phyloP scores from a whole-genome alignment of 805 yeast genomes.

The Metschnikowia continentalis region DNA sequence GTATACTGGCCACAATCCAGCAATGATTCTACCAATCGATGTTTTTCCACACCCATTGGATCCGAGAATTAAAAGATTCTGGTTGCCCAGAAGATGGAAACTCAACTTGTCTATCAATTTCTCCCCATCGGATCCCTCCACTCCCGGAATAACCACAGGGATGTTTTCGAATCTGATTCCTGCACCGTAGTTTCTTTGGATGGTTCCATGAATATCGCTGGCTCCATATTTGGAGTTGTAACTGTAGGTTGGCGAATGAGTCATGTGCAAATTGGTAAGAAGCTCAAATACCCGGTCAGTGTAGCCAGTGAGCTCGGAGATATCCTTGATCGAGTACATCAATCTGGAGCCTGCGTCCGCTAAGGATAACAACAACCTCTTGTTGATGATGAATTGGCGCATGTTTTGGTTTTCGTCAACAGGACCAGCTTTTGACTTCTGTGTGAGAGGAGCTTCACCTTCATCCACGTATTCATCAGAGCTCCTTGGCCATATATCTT shows the following conservation, averaged over 20 bases:
- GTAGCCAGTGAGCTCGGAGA: slow-evolving; percentile 86
- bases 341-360: slow-evolving; percentile 94
- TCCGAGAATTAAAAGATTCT: slow-evolving; percentile 76
- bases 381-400: slow-evolving; percentile 86
- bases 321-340: slow-evolving; percentile 91
- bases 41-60: slow-evolving; percentile 90
- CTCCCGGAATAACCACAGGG: slow-evolving; percentile 75
- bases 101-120: slow-evolving; percentile 55
- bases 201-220: slow-evolving; percentile 69
- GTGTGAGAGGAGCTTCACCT: slow-evolving; percentile 13
- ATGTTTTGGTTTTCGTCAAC: slow-evolving; percentile 56
- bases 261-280: slow-evolving; percentile 74
- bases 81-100: slow-evolving; percentile 55
- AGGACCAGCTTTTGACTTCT: slow-evolving; percentile 11
- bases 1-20: slow-evolving; percentile 90
- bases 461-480: slow-evolving; percentile 19
- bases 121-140: slow-evolving; percentile 56
- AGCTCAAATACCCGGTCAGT: slow-evolving; percentile 81
- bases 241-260: slow-evolving; percentile 59
- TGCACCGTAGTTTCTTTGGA: slow-evolving; percentile 62
- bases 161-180: slow-evolving; percentile 83
- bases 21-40: slow-evolving; percentile 74
- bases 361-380: slow-evolving; percentile 80
- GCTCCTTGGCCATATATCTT: slow-evolving; percentile 38
- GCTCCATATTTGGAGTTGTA: slow-evolving; percentile 43